phyloP scores from a whole-genome alignment of 306 rosid species.

The Vicia villosa region DNA sequence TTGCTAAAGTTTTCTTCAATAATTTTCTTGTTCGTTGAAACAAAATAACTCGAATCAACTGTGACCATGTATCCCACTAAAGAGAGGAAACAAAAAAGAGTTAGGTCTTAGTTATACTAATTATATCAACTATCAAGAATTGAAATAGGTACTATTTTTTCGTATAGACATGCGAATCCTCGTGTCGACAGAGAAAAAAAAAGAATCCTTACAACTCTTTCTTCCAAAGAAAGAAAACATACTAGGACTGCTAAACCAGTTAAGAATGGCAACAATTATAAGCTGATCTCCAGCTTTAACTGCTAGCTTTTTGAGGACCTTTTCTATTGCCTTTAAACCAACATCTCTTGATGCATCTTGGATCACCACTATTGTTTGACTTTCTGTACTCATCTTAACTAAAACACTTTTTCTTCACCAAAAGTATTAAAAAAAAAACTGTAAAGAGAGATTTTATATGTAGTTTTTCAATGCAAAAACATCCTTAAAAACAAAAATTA shows the following conservation, averaged over 20 bases:
- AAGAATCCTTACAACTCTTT: conserved; percentile 49
- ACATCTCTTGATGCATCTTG: conserved; percentile 71
- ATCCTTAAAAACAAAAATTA: background rate
- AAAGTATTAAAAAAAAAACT: too few species aligned
- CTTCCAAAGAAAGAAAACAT: conserved; percentile 59
- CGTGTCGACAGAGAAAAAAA: background rate
- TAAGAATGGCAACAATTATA: conserved; percentile 63
- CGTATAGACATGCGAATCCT: background rate
- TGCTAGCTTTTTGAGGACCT: conserved; percentile 46
- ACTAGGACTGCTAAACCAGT: conserved; percentile 74
- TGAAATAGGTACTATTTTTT: background rate
- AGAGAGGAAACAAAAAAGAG: conserved; percentile 9
- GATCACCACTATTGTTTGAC: conserved; percentile 64
- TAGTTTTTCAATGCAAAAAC: conserved; percentile 14
- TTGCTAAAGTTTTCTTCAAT: conserved; percentile 40
- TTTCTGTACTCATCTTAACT: conserved; percentile 32
- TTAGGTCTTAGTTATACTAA: conserved; percentile 17
- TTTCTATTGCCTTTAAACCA: conserved; percentile 49
- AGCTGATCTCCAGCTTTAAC: conserved; percentile 71
- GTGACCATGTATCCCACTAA: conserved; percentile 72
- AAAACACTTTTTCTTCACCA: background rate
- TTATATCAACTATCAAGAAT: background rate
- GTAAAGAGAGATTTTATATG: background rate
- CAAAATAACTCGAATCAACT: conserved; percentile 47
- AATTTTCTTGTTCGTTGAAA: conserved; percentile 50